A percentile compares a stretch with the other conserved stretches of the same genome.
Evolutionary conservation across 495 filamentous ascomycete species (phyloP).

Genomic region (Penicillium bovifimosum): DNA sequence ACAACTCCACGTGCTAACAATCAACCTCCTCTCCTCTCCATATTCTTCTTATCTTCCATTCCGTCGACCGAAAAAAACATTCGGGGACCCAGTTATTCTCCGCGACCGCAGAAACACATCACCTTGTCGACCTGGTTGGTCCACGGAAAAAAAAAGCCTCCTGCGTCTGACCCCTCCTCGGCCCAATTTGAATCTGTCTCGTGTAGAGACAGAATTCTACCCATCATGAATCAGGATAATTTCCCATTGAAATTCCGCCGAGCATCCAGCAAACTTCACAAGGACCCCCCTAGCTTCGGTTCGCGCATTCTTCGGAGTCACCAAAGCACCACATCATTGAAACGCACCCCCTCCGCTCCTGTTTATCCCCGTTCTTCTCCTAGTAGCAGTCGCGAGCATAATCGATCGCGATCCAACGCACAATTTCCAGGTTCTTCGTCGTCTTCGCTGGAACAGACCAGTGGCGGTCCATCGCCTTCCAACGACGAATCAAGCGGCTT

Average conservation of each 20-base stretch:
- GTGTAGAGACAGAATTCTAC: conserved; percentile 21
- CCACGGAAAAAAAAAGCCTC: neutral
- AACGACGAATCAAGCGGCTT: conserved; percentile 35
- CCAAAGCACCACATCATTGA: conserved; percentile 47
- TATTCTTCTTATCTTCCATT: conserved; percentile 2
- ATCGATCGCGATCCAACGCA: conserved; percentile 47
- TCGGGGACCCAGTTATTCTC: conserved; percentile 7
- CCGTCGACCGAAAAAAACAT: neutral
- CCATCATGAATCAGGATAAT: conserved; percentile 42
- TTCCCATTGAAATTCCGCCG: conserved; percentile 46
- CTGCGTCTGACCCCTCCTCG: conserved; percentile 24
- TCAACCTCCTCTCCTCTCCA: conserved; percentile 7
- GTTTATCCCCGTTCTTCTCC: conserved; percentile 44
- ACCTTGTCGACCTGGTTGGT: conserved; percentile 10
- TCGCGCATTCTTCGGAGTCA: conserved; percentile 43
- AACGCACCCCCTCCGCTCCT: conserved; percentile 67
- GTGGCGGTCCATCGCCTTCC: conserved; percentile 46
- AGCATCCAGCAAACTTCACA: conserved; percentile 45
- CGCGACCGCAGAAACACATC: neutral
- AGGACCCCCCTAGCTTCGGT: conserved; percentile 42
- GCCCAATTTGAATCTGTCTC: conserved; percentile 31
- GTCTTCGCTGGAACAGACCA: conserved; percentile 45
- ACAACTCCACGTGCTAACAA: conserved; percentile 21
- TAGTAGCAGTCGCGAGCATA: conserved; percentile 42
- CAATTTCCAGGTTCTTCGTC: conserved; percentile 44